Evolutionary conservation across 371 early-diverging fungal species (phyloP), one percentile per base, ranked within the genome.

Genomic region (Hamiltosporidium tvaerminnensis): DNA sequence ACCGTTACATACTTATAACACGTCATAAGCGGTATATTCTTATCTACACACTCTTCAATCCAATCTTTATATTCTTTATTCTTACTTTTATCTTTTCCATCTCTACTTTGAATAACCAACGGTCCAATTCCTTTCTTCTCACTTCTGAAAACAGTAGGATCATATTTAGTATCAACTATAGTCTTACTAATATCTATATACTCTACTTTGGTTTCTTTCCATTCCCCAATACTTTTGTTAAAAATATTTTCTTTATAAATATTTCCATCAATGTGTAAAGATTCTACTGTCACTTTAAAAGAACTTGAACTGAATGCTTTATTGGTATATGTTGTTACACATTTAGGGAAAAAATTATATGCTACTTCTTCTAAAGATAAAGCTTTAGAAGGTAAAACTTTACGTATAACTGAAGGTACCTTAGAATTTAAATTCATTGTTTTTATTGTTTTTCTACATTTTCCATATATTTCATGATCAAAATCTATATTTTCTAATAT

Each of bases 1-100:
- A 77, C 53, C n/a, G 59, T 65, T 16, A 80, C 63, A 9, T 53
- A 30, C 67, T 80, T 80, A 53, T 74, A 80, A 14, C 66, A 57
- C 2, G 58, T 63, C 63, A 73, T 71, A 14, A 72, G 44, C 35
- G 69, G 64, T 3, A 50, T 47, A n/a, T 47, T 39, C 59, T 50
- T 54, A 2, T 38, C 31, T 47, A 47, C 16, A 23, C 32, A 60
- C 23, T 32, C 35, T 32, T 50, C 38, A 9, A 58, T 47, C 61
- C 55, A 64, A 2, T 52, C 14, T 31, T 48, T 39, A 34, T 41
- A 39, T 23, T 23, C 23, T 23, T 23, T 23, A 23, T 23, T 23
- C 23, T 23, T 23, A 23, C 23, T 23, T 23, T 23, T 23, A 23
- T 23, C 23, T 23, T 23, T 23, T 23, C 0, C 23, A 23, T 23